A percentile compares a stretch with the other conserved stretches of the same genome.
phyloP scores from a whole-genome alignment of 176 grass and related monocot species.

The sorghum (Sorghum bicolor) region Sorghum_bicolor_NCBIv3 NC_012870.2:72766001-72766500 shows the following conservation, averaged over 20 bases:
- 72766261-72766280: background rate
- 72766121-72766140: too few relatives aligned
- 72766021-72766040: too few relatives aligned
- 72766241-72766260: background rate
- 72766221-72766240: background rate
- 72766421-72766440: background rate
- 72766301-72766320: background rate
- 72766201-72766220: background rate
- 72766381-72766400: constrained; percentile 21
- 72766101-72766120: too few relatives aligned
- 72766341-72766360: constrained; percentile 21
- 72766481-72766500: constrained; percentile 2
- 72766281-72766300: background rate
- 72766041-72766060: too few relatives aligned
- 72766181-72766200: constrained; percentile 11
- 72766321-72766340: background rate
- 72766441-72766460: background rate
- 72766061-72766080: background rate
- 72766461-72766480: background rate
- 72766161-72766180: background rate
- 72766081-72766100: too few relatives aligned
- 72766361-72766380: background rate
- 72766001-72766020: too few relatives aligned
- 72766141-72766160: too few relatives aligned
- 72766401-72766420: background rate